Base-by-base conservation (phyloP, 768 basidiomycete species). In the Calvatia gigantea region DNA sequence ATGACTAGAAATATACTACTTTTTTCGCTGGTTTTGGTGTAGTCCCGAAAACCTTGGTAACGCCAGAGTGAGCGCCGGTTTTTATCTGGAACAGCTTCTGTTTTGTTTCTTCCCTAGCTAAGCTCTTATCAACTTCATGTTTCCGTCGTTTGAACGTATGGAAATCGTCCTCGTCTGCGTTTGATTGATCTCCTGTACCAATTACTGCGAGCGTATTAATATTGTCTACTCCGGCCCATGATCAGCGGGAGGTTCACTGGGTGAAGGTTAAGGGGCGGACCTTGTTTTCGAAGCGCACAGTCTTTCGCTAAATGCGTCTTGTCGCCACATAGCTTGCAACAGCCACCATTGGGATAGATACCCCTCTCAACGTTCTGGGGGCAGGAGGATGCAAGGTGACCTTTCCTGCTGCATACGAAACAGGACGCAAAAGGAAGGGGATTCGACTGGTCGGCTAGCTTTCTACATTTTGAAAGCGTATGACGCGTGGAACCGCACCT, bases 131-230 rank as follows among this genome's bases (percentile, higher is more conserved):
- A 0, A 91, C 74, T 56, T 86, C 83, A 8, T 67, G 71, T 42
- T 75, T 81, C 51, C 73, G 79, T 41, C 92, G 80, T 65, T 86
- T 87, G 67, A 94, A 79, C 0, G 76, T 75, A 68, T 94, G 94
- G 71, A 95, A 97, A 67, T 97, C 95, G 65, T 98, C 95, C 68
- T 98, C 95, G 66, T 98, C 95, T 7, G 95, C 87, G 21, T 93
- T 92, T 0, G 80, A 84, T 35, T 76, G 83, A 28, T 66, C 66
- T 15, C 81, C 80, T 6, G 79, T 69, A 15, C 84, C 77, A 0
- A 81, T 60, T 0, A 76, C 60, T 6, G 64, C 60, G 2, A 65
- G 62, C 7, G 73, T 70, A 9, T 79, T 68, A 0, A 69, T 65
- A 75, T 75, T 74, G 62, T 42, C 17, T 38, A 60, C 66, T 29